These are phyloP conservation scores for Lachnellula subtilissima DNA, from an alignment of 2,329 filamentous ascomycete species.

Conservation along the genomic window DNA sequence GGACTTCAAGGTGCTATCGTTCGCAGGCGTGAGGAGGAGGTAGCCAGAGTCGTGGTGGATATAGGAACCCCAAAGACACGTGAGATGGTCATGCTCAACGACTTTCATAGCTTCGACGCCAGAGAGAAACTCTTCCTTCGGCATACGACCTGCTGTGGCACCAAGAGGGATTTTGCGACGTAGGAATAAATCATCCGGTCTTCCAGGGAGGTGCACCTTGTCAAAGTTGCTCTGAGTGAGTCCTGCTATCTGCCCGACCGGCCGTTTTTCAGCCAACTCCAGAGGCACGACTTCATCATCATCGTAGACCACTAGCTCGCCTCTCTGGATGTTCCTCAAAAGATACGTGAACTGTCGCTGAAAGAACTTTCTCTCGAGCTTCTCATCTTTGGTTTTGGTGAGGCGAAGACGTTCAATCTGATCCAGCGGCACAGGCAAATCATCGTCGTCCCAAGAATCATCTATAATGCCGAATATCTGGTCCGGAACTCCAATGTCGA, in stretches of 20 bases:
- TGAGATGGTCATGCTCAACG: conserved; percentile 63
- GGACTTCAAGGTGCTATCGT: conserved; percentile 61
- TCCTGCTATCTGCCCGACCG: conserved; percentile 37
- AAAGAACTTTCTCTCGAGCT: conserved; percentile 64
- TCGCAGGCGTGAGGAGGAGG: conserved; percentile 60
- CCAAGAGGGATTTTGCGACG: conserved; percentile 55
- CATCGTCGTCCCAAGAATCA: conserved; percentile 71
- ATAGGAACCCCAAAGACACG: conserved; percentile 69
- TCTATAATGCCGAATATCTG: conserved; percentile 73
- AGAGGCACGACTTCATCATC: conserved; percentile 66
- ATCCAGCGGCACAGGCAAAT: conserved; percentile 64
- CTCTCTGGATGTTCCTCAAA: conserved; percentile 57
- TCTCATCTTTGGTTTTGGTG: conserved; percentile 54
- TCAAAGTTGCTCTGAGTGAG: conserved; percentile 43
- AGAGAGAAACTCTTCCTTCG: conserved; percentile 51
- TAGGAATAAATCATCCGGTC: conserved; percentile 51
- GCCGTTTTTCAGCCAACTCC: conserved; percentile 57
- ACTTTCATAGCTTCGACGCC: conserved; percentile 55
- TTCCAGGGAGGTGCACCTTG: conserved; percentile 59
- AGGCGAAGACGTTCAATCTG: conserved; percentile 60
- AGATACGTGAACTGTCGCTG: conserved; percentile 66
- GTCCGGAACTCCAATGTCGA: conserved; percentile 64
- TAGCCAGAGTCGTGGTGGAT: conserved; percentile 59
- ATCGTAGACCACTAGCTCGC: conserved; percentile 58
- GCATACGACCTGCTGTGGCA: conserved; percentile 39